A percentile compares a stretch with the other conserved stretches of the same genome.
Evolutionary conservation across 371 early-diverging fungal species (phyloP).

Genomic region (Rhizopus arrhizus): DNA sequence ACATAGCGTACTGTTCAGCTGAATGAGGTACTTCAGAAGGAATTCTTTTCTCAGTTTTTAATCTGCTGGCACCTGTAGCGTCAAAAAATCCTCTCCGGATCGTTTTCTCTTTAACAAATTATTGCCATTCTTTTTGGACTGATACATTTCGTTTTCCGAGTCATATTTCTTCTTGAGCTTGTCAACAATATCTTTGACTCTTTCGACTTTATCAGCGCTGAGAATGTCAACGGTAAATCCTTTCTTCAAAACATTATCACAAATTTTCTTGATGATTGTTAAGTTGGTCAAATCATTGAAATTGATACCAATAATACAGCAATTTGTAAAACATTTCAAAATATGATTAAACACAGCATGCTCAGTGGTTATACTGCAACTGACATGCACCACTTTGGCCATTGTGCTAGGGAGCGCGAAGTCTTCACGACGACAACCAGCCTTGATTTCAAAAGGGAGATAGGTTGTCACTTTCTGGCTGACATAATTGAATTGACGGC

Average conservation of each 20-base stretch:
- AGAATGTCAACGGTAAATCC: neutral
- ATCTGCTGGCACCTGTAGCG: conserved; percentile 4
- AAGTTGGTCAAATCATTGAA: conserved; percentile 1
- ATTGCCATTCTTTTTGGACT: neutral
- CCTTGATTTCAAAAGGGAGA: too few relatives aligned
- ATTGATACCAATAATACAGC: conserved; percentile 7
- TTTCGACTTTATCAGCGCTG: neutral
- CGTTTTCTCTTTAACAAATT: conserved; percentile 4
- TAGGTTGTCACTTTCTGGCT: too few relatives aligned
- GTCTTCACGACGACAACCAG: too few relatives aligned
- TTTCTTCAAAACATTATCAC: neutral
- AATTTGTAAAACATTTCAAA: neutral
- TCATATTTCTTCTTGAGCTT: conserved; percentile 7
- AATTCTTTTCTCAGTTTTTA: neutral
- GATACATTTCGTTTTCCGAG: neutral
- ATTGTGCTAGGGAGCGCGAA: neutral
- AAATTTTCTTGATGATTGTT: neutral
- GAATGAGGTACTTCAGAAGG: neutral
- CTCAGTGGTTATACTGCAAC: neutral
- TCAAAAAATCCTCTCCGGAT: conserved; percentile 4
- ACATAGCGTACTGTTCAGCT: too few relatives aligned
- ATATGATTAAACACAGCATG: conserved; percentile 1
- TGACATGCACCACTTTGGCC: neutral
- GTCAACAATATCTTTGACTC: neutral
- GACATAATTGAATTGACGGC: too few relatives aligned